Evolutionary conservation across 148 eudicot genomes (phyloP).

Genomic region (Vaccinium macrocarpon): DNA sequence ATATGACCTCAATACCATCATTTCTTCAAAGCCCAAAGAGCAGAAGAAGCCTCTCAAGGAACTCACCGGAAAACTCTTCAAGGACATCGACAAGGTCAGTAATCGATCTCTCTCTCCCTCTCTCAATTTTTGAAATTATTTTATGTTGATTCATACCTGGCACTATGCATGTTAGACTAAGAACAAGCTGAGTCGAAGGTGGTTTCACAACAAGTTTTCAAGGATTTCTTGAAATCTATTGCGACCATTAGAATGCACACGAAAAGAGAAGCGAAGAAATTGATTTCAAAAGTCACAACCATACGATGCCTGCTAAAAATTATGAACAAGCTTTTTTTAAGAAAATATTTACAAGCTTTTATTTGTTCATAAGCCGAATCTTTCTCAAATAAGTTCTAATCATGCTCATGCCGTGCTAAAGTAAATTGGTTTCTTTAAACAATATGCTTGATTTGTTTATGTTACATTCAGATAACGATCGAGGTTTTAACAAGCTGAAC

Average conservation of each 20-base stretch:
- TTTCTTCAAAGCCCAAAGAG: conserved; percentile 78
- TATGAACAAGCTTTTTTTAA: not conserved
- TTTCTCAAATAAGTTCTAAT: not conserved
- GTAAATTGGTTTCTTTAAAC: not conserved
- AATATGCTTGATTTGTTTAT: too few relatives aligned
- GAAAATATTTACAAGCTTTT: not conserved
- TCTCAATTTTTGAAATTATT: not conserved
- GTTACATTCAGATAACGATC: too few relatives aligned
- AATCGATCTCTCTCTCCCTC: not conserved
- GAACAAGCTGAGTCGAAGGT: not conserved
- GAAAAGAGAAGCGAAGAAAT: too few relatives aligned
- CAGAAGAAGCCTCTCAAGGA: conserved; percentile 73
- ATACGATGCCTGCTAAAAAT: not conserved
- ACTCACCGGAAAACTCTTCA: conserved; percentile 77
- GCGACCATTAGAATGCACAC: too few relatives aligned
- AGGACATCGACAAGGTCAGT: conserved; percentile 66
- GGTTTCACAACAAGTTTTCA: not conserved
- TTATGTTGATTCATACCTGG: not conserved
- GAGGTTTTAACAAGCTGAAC: not conserved
- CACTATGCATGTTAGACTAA: not conserved
- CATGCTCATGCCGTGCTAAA: too few relatives aligned
- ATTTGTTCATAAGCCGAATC: not conserved
- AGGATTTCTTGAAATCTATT: too few relatives aligned
- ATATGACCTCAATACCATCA: conserved; percentile 84
- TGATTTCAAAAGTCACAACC: not conserved